phyloP scores from a whole-genome alignment of 2,329 filamentous ascomycete species.

The Xylaria digitata region DNA sequence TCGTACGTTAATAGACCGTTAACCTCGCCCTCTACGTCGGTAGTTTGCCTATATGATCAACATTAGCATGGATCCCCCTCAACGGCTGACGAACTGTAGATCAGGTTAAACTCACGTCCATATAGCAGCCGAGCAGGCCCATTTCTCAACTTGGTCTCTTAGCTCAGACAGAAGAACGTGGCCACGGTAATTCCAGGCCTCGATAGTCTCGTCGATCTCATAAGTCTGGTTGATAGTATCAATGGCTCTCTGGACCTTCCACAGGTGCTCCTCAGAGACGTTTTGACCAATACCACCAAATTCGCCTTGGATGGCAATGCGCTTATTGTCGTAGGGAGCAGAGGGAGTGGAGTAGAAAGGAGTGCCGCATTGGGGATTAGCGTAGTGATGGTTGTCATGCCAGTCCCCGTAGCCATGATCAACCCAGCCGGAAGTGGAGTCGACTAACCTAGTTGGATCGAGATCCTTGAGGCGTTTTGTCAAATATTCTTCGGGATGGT shows the following conservation, averaged over 20 bases:
- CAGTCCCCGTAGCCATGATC: conserved; percentile 77
- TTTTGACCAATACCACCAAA: conserved; percentile 77
- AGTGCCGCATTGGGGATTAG: conserved; percentile 76
- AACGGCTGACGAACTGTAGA: neutral
- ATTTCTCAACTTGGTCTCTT: conserved; percentile 68
- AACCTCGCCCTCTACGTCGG: conserved; percentile 79
- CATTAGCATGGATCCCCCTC: conserved; percentile 17
- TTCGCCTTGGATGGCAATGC: conserved; percentile 77
- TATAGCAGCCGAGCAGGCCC: conserved; percentile 73
- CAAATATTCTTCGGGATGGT: conserved; percentile 67
- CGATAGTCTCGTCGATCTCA: conserved; percentile 68
- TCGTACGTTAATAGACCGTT: conserved; percentile 79
- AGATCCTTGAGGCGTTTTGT: conserved; percentile 65
- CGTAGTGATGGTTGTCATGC: conserved; percentile 77
- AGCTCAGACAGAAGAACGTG: conserved; percentile 70
- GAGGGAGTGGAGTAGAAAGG: conserved; percentile 72
- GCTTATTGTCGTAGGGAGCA: conserved; percentile 65
- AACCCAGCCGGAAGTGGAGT: conserved; percentile 73
- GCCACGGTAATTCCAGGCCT: conserved; percentile 74
- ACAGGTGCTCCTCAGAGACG: conserved; percentile 71
- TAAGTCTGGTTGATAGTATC: conserved; percentile 73
- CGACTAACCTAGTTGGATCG: conserved; percentile 73
- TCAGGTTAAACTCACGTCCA: conserved; percentile 64
- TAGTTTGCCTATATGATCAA: conserved; percentile 64
- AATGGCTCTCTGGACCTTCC: conserved; percentile 71